Evolutionary conservation across 2,329 filamentous ascomycete species (phyloP), one percentile per base, ranked within the genome.

Genomic region (Penicillium sp.): DNA sequence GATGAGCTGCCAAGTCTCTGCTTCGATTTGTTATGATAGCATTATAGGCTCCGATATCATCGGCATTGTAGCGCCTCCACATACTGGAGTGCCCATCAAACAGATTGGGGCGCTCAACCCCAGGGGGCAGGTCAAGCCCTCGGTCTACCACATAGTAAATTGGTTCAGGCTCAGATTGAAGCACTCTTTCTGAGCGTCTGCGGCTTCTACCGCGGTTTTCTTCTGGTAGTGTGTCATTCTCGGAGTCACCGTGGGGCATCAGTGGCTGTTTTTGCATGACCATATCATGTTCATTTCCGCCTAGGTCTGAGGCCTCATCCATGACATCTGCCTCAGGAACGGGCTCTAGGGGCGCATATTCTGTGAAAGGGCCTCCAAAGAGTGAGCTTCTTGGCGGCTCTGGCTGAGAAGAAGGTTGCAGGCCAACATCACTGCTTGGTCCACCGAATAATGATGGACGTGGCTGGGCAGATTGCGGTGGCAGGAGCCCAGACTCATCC

Each of bases 41-140:
- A 5, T 79, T 76, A 54, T 82, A 81, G 2, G 89, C 79, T 7
- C 80, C 78, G 53, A 92, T 83, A 72, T 97, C 94, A 71, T 94
- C 88, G 58, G 88, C 85, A 14, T 89, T 95, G 88, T 96, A 94
- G 72, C 93, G 90, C 58, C 83, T 80, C 90, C 91, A 96, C 61
- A 86, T 87, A 32, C 81, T 81, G 14, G 81, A 72, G 1, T 81
- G 73, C 1, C 91, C 90, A n/a, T 35, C 34, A 56, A 58, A 65
- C 32, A 62, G 48, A 67, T 94, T 94, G 9, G 86, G 86, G 2
- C 88, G 82, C 32, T 55, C 51, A 35, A 42, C 48, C 3, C 58
- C 60, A 6, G 55, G 49, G 13, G 54, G 57, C 7, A 63, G 49
- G 40, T 65, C 62, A n/a, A 60, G 43, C 9, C 61, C 62, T 26